phyloP scores from a whole-genome alignment of 164 flowering plant species.

The Protea cynaroides region DNA sequence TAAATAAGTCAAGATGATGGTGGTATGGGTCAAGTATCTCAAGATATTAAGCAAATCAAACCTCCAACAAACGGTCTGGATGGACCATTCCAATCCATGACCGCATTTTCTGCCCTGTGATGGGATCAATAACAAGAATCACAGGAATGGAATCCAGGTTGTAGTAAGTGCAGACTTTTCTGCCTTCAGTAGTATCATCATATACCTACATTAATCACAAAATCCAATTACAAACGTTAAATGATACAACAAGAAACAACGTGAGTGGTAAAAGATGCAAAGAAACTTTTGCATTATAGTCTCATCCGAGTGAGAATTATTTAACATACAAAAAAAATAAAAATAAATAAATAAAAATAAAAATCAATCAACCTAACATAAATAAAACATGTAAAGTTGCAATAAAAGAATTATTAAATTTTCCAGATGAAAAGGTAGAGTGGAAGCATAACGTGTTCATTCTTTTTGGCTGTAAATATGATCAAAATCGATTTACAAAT shows the following conservation, averaged over 20 bases:
- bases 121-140: slow-evolving; percentile 83
- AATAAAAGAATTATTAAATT: too few species aligned
- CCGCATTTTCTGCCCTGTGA: slow-evolving; percentile 93
- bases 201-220: slow-evolving; percentile 43
- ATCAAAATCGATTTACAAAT: too few species aligned
- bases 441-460: too few species aligned
- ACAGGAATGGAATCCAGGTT: slow-evolving; percentile 71
- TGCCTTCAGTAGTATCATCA: slow-evolving; percentile 91
- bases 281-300: background rate
- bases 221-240: background rate
- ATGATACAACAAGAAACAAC: background rate
- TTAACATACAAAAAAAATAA: too few species aligned
- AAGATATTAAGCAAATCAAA: slow-evolving; percentile 19
- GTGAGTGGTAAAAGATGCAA: too few species aligned
- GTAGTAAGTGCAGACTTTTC: slow-evolving; percentile 91
- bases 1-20: background rate
- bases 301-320: background rate
- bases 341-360: too few species aligned
- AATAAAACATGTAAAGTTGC: too few species aligned
- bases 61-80: slow-evolving; percentile 88
- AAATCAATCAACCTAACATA: too few species aligned
- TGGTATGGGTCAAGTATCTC: background rate
- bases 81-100: slow-evolving; percentile 89
- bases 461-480: too few species aligned
- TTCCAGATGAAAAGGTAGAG: too few species aligned